Evolutionary conservation across 2,329 filamentous ascomycete genomes (phyloP), one percentile per base, ranked within the genome.

Genomic region (Thelonectria rubi): DNA sequence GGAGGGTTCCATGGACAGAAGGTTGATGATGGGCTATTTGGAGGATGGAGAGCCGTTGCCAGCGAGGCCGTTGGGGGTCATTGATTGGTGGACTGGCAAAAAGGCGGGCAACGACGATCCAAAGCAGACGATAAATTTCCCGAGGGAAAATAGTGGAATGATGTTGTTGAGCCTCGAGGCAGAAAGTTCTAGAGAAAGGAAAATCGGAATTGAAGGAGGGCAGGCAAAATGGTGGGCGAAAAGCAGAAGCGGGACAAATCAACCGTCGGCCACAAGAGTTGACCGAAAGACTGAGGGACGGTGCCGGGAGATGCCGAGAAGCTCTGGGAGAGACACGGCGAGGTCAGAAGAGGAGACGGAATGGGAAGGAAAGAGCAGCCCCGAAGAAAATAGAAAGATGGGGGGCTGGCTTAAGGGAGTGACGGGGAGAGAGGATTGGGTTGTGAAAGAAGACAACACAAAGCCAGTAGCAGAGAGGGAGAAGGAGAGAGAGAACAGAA

Each of bases 1-100:
- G 47, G 76, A 77, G 65, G 77, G 78, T 73, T 80, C 78, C 78
- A 80, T 80, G 68, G 73, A 72, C 68, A 63, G 43, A 43, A 54
- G 51, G 53, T 43, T 60, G 53, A 50, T 57, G 65, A 52, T 50
- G 49, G 54, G 58, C 63, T 65, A 59, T 52, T 58, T 45, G 55
- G 57, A 58, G 51, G 60, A 52, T 62, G 48, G 59, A 62, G 55
- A 62, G 65, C 68, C 66, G 60, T 63, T 65, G 57, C 62, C 65
- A 62, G 57, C 46, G 32, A 59, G 51, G 60, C 56, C 40, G 66
- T 63, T 45, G 60, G 45, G 53, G 64, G 60, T 56, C 69, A 72
- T 72, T 69, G 69, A 72, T 69, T 59, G 62, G 57, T 57, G 39
- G 40, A 18, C 24, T 24, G 50, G 34, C 37, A 42, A 54, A 58